phyloP scores from a whole-genome alignment of 2,329 filamentous ascomycete genomes.

The Xylariaceae sp. region DNA sequence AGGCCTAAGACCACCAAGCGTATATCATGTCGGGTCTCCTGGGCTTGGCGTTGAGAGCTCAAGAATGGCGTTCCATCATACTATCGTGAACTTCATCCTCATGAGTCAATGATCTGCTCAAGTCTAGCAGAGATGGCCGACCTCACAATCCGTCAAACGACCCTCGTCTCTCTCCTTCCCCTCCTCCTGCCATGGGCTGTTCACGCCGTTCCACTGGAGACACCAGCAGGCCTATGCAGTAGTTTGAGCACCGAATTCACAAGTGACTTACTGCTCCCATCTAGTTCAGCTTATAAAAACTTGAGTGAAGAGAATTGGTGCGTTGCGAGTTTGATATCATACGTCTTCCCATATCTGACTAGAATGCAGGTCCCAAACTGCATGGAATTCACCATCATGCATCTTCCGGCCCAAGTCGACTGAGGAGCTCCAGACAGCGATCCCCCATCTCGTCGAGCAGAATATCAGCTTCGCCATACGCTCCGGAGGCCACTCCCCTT shows the following conservation, averaged over 20 bases:
- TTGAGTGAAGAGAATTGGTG: background rate
- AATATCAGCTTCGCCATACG: conserved; percentile 8
- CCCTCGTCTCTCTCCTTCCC: background rate
- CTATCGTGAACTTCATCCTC: too few species aligned
- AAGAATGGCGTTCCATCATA: too few species aligned
- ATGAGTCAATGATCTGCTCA: background rate
- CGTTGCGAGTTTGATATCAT: background rate
- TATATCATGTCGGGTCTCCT: too few species aligned
- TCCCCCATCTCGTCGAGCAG: background rate
- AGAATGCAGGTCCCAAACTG: background rate
- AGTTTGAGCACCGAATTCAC: background rate
- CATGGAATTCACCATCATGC: conserved; percentile 3
- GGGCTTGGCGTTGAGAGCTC: too few species aligned
- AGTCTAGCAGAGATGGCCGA: background rate
- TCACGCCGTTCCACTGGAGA: background rate
- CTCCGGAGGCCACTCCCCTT: conserved; percentile 7
- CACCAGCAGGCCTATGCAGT: background rate
- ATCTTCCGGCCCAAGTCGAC: background rate
- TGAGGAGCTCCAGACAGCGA: background rate
- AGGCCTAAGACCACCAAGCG: too few species aligned
- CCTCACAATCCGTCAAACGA: background rate
- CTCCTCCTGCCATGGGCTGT: background rate
- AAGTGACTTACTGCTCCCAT: background rate
- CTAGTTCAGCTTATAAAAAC: background rate
- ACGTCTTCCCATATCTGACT: too few species aligned